phyloP scores from a whole-genome alignment of 192 early-diverging fungal species.

The Spizellomyces punctatus region DNA sequence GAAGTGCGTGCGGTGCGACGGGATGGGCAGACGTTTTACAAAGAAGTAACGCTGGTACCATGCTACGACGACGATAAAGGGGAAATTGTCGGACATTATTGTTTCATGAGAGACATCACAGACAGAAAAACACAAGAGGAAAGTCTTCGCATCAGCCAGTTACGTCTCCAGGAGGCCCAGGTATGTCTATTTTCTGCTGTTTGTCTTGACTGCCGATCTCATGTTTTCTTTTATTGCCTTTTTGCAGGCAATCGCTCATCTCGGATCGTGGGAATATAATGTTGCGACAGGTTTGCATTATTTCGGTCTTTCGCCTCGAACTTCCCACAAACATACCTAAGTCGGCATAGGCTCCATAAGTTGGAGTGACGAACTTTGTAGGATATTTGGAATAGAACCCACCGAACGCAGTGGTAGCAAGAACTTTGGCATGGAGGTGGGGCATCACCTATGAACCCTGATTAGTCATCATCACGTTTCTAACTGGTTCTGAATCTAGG shows the following conservation, averaged over 20 bases:
- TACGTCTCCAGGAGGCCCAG: neutral
- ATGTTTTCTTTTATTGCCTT: too few species aligned
- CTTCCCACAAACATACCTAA: too few species aligned
- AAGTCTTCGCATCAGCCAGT: slow-evolving; percentile 1
- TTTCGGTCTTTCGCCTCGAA: too few species aligned
- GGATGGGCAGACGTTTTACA: neutral
- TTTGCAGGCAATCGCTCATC: slow-evolving; percentile 8
- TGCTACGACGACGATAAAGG: slow-evolving; percentile 4
- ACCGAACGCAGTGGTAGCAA: neutral
- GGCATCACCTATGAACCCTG: too few species aligned
- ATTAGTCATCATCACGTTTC: too few species aligned
- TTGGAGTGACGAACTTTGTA: neutral
- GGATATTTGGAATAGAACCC: slow-evolving; percentile 1
- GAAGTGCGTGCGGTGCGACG: slow-evolving; percentile 1
- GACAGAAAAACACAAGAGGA: slow-evolving; percentile 5
- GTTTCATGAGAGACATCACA: neutral
- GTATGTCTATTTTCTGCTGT: neutral
- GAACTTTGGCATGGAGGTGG: neutral
- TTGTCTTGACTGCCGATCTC: too few species aligned
- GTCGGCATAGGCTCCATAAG: neutral
- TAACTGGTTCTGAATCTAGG: too few species aligned
- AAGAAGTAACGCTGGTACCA: slow-evolving; percentile 1
- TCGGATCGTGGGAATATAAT: slow-evolving; percentile 6
- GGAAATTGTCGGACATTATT: neutral
- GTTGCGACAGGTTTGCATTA: neutral